Evolutionary conservation across 2,329 filamentous ascomycete genomes (phyloP), one percentile per base, ranked within the genome.

Genomic region (Exophiala phaeomuriformis): DNA sequence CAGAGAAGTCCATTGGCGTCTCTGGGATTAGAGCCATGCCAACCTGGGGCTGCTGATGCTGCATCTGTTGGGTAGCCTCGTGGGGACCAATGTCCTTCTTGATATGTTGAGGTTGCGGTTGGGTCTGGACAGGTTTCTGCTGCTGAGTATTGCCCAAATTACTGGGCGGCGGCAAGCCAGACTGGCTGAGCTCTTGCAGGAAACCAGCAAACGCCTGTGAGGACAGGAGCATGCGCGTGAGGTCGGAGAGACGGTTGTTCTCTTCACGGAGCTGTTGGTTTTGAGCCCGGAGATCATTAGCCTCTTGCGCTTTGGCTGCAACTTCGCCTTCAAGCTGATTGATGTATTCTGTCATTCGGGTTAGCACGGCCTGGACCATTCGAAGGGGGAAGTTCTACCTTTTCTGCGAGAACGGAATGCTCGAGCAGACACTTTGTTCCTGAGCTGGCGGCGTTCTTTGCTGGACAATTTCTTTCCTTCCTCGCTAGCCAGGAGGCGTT

Each of bases 401-500:
- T 98, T 98, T 78, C 93, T 86, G 64, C 93, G 80, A n/a, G 90
- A 96, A 52, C 93, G 86, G 83, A 98, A 98, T 48, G 91, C 91
- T 63, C 93, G 88, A 58, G 93, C 93, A 40, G 93, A 98, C 3
- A 98, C 93, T 75, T 98, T 98, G 80, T 98, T 98, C 60, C 93
- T 83, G n/a, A 98, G 80, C 72, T 97, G 93, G 62, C 93, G 85
- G 56, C 93, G 85, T 73, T 97, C 90, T 75, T 97, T 97, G 77
- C 89, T 95, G 72, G 85, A 93, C n/a, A 98, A 80, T 77, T 96
- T 96, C 84, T 98, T 98, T 65, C 91, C 93, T 73, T 96, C 91
- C 66, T 98, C 93, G 57, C 90, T 96, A n/a, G 89, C 89, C 45
- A 96, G 77, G 6, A 96, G 77, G 62, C 88, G 81, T 77, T 97